These are phyloP conservation scores for Tylopilus rubrobrunneus DNA, from an alignment of 768 basidiomycete genomes.

Conservation along the genomic window DNA sequence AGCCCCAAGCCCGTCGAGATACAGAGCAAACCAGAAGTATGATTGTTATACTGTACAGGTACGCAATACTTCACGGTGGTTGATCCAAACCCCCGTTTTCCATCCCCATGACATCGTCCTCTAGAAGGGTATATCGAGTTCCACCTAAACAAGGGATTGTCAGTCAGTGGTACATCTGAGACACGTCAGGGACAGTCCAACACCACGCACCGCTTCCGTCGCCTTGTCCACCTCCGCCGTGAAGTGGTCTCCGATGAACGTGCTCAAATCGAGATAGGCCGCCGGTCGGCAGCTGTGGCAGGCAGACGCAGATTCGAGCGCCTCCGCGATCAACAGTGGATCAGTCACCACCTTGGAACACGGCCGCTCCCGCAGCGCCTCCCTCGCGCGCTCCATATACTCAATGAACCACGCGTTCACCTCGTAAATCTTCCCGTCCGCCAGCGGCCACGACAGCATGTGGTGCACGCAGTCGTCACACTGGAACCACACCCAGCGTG, in stretches of 20 bases:
- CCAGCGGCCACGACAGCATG: slow-evolving; percentile 31
- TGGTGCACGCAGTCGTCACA: slow-evolving; percentile 36
- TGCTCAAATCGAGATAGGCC: slow-evolving; percentile 31
- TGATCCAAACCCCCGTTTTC: too few relatives aligned
- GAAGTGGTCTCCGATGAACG: slow-evolving; percentile 31
- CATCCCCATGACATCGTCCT: neutral
- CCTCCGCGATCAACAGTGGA: slow-evolving; percentile 30
- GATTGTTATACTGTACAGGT: too few relatives aligned
- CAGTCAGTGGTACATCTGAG: slow-evolving; percentile 1
- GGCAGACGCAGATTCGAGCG: slow-evolving; percentile 23
- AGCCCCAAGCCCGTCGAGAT: too few relatives aligned
- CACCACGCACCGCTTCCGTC: slow-evolving; percentile 24
- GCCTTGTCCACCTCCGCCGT: slow-evolving; percentile 26
- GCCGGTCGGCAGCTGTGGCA: slow-evolving; percentile 30
- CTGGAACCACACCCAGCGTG: slow-evolving; percentile 38
- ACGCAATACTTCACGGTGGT: too few relatives aligned
- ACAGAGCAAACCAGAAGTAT: too few relatives aligned
- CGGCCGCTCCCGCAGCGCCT: slow-evolving; percentile 29
- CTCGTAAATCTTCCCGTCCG: slow-evolving; percentile 34
- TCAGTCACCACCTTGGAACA: slow-evolving; percentile 29
- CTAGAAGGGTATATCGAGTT: slow-evolving; percentile 30
- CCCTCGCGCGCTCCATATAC: slow-evolving; percentile 32
- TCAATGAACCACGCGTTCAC: slow-evolving; percentile 35
- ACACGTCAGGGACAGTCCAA: slow-evolving; percentile 1
- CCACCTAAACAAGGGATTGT: slow-evolving; percentile 22